Conservation (phyloP, 208 protist species). For the Leishmania martiniquensis region DNA sequence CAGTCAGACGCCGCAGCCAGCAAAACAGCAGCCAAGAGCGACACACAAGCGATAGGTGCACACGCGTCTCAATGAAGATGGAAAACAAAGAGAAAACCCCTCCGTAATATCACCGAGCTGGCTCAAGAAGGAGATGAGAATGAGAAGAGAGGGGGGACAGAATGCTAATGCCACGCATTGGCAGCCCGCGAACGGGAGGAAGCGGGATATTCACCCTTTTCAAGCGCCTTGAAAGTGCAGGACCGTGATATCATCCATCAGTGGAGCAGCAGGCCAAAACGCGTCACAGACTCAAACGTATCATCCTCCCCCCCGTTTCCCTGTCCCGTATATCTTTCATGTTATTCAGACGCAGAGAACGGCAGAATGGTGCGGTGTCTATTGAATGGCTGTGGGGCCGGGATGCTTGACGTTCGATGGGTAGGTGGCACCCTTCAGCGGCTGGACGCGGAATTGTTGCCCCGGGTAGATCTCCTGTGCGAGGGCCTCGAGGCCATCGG, state of each 20-base stretch:
- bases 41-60: no score
- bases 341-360: not conserved
- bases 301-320: not conserved
- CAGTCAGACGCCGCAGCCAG: not conserved
- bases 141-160: not conserved
- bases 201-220: not conserved
- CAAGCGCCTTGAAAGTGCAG: not conserved
- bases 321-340: not conserved
- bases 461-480: slow-evolving; percentile 93
- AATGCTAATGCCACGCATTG: not conserved
- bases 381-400: slow-evolving; percentile 86
- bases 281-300: not conserved
- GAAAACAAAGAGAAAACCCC: not conserved
- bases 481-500: slow-evolving; percentile 87
- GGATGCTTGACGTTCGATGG: slow-evolving; percentile 84
- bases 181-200: not conserved
- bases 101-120: not conserved
- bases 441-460: slow-evolving; percentile 90
- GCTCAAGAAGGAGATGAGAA: not conserved
- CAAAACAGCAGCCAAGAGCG: not conserved
- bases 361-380: not conserved
- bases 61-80: not conserved
- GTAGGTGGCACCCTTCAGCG: slow-evolving; percentile 89
- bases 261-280: not conserved
- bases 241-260: not conserved